phyloP scores from a whole-genome alignment of 768 basidiomycete species.

The Podaxis carcinomalis region DNA sequence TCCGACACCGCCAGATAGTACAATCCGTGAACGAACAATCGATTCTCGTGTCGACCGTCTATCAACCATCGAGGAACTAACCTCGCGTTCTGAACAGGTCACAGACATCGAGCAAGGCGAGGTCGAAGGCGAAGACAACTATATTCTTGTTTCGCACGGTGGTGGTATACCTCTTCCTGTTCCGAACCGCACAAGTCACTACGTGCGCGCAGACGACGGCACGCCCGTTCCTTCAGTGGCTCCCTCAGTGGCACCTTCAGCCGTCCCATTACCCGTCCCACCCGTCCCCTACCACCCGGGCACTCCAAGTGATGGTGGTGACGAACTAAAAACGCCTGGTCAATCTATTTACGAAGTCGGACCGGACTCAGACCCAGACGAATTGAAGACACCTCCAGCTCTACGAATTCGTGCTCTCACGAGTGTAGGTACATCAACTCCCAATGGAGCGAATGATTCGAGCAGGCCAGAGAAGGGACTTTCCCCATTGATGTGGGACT shows the following conservation, averaged over 20 bases:
- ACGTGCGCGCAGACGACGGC: conserved; percentile 1
- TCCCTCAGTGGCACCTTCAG: not conserved
- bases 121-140: not conserved
- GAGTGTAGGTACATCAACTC: not conserved
- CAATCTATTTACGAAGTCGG: not conserved
- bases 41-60: conserved; percentile 18
- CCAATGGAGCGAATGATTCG: not conserved
- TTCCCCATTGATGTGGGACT: conserved; percentile 15
- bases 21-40: conserved; percentile 17
- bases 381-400: conserved; percentile 16
- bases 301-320: not conserved
- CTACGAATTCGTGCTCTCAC: not conserved
- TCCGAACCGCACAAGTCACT: conserved; percentile 19
- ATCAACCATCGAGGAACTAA: conserved; percentile 27
- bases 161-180: conserved; percentile 21
- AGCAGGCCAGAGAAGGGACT: conserved; percentile 3
- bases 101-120: not conserved
- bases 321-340: conserved; percentile 5
- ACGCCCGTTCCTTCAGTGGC: not conserved
- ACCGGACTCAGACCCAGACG: conserved; percentile 5
- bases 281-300: not conserved
- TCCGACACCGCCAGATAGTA: conserved; percentile 34
- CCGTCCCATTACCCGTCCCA: conserved; percentile 3
- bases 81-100: conserved; percentile 17
- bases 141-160: conserved; percentile 2